phyloP scores from a whole-genome alignment of 192 early-diverging fungal genomes.

The Anaeromyces robustus region DNA sequence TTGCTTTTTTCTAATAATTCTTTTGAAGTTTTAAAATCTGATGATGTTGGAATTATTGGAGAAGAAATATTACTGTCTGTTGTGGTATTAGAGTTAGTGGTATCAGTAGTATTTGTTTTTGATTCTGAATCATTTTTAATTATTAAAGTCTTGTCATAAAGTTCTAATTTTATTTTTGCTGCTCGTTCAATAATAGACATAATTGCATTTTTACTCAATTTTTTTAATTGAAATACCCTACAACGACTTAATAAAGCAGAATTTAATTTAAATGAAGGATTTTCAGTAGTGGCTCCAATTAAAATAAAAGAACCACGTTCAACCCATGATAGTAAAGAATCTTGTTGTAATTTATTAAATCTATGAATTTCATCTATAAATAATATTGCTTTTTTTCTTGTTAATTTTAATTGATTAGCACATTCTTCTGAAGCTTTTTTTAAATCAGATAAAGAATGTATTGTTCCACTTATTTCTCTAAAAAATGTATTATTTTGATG shows the following conservation, averaged over 20 bases:
- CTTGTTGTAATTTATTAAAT: not conserved
- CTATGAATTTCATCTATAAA: not conserved
- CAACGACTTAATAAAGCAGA: slow-evolving; percentile 64
- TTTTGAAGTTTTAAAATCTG: slow-evolving; percentile 7
- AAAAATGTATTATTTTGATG: not conserved
- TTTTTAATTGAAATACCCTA: slow-evolving; percentile 56
- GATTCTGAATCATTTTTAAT: not conserved
- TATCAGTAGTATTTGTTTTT: not conserved
- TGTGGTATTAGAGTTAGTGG: not conserved
- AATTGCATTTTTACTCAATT: slow-evolving; percentile 41
- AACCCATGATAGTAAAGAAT: not conserved
- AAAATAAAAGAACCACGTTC: not conserved
- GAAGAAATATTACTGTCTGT: not conserved
- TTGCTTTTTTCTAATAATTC: not conserved
- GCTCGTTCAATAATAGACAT: slow-evolving; percentile 44
- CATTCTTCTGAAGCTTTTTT: not conserved
- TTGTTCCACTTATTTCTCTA: not conserved
- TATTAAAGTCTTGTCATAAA: slow-evolving; percentile 1
- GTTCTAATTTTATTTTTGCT: slow-evolving; percentile 26
- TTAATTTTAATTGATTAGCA: not conserved
- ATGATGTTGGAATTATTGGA: too few relatives aligned
- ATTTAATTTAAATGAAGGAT: slow-evolving; percentile 73
- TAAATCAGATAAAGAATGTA: not conserved
- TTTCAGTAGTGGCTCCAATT: slow-evolving; percentile 55
- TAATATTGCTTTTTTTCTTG: not conserved